A percentile compares a stretch with the other conserved stretches of the same genome.
phyloP scores from a whole-genome alignment of 345 rosid genomes.

The Geranium rotundifolium region DNA sequence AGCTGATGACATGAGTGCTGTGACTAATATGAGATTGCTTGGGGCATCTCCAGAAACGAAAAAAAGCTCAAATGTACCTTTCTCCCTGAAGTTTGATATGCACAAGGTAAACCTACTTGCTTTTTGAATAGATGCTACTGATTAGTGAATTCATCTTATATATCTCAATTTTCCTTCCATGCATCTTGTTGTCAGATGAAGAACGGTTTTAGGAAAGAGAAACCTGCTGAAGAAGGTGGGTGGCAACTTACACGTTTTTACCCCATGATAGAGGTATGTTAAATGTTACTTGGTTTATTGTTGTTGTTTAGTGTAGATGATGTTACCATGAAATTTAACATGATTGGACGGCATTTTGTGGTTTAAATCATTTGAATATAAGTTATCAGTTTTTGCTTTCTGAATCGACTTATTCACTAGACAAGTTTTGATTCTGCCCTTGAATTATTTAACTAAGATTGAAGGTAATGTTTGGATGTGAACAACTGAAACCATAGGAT shows the following conservation, averaged over 20 bases:
- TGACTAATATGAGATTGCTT: conserved; percentile 82
- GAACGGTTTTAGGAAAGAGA: conserved; percentile 81
- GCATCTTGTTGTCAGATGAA: conserved; percentile 50
- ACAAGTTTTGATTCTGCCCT: too few relatives aligned
- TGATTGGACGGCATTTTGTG: too few relatives aligned
- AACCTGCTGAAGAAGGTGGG: conserved; percentile 45
- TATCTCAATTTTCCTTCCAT: neutral
- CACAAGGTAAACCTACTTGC: conserved; percentile 50
- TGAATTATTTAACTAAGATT: too few relatives aligned
- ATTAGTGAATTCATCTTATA: conserved; percentile 5
- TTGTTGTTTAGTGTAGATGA: too few relatives aligned
- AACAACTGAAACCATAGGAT: too few relatives aligned
- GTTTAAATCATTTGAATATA: too few relatives aligned
- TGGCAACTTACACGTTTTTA: conserved; percentile 93
- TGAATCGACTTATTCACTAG: too few relatives aligned
- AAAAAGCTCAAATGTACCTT: conserved; percentile 52
- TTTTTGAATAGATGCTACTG: neutral
- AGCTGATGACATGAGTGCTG: conserved; percentile 83
- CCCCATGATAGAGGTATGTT: conserved; percentile 82
- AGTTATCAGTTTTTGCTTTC: too few relatives aligned
- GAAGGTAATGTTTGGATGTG: too few relatives aligned
- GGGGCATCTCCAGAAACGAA: conserved; percentile 59
- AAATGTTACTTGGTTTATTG: too few relatives aligned
- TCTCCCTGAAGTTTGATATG: conserved; percentile 83
- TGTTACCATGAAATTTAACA: too few relatives aligned